Base-by-base conservation (phyloP, 2,329 filamentous ascomycete genomes). In the Botryosphaeria dothidea region DNA sequence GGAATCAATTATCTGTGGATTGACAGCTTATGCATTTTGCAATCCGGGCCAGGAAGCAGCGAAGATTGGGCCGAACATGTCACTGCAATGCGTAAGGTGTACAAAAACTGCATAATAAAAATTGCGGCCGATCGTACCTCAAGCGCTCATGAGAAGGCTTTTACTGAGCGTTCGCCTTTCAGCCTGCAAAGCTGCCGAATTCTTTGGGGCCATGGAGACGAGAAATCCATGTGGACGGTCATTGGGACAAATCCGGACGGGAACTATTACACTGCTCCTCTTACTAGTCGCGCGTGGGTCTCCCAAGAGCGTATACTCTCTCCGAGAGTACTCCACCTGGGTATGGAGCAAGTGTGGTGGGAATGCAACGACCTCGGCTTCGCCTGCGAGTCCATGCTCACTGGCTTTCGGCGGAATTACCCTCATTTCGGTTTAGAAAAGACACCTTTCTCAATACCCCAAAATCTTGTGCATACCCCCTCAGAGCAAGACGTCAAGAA, bases 11-110 rank as follows among this genome's bases (percentile, higher is more conserved):
- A 65, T 25, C n/a, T 67, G 3, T 65, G 62, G 65, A 67, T 67
- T n/a, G 65, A 67, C 41, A 62, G 52, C n/a, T 49, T 67, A 9
- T 67, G 65, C 52, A 68, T 68, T 19, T 23, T 62, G n/a, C 67
- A 67, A 36, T 49, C 62, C 7, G 67, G 67, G 1, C 29, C 31
- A 1, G 62, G 54, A 4, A 58, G 41, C 19, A 3, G 43, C 5
- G 43, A 45, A 2, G 65, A 67, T 36, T 64, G 67, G 67, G n/a
- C 4, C n/a, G 4, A 29, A 2, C 67, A 68, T 21, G 43, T 52
- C 17, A 36, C 31, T 7, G 17, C 25, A 4, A 67, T 68, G 67
- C 4, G 6, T 3, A 2, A 3, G 1, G 52, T 68, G 13, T 67
- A 65, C 25, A 6, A 19, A 2, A 60, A 60, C 8, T 38, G 38